Conservation (phyloP, 2,329 filamentous ascomycete species). For the Paraphoma sp. region DNA sequence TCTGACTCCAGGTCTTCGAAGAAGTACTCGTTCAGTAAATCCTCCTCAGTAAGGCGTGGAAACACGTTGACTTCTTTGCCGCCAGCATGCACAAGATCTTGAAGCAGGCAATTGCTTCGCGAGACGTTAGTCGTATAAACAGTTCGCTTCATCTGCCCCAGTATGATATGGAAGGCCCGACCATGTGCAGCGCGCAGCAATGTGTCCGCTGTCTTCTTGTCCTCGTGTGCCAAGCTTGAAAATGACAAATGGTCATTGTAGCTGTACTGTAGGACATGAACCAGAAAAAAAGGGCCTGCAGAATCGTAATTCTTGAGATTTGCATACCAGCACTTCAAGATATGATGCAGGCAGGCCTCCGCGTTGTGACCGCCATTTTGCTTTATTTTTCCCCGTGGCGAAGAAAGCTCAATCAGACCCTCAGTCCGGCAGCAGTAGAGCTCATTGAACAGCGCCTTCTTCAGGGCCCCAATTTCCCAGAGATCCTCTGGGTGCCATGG, state of each 20-base stretch:
- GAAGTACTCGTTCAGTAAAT: constrained; percentile 1
- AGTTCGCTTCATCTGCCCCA: background rate
- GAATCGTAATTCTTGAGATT: constrained; percentile 1
- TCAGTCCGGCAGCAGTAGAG: background rate
- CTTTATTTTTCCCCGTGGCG: background rate
- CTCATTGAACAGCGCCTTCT: constrained; percentile 5
- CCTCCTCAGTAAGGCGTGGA: background rate
- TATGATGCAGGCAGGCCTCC: constrained; percentile 1
- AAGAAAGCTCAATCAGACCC: background rate
- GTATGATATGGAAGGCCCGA: background rate
- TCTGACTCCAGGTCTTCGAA: constrained; percentile 1
- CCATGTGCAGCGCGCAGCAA: background rate
- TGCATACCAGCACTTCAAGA: constrained; percentile 2
- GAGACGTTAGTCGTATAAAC: background rate
- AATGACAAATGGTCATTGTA: background rate
- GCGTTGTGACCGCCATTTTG: background rate
- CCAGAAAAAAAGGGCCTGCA: constrained; percentile 2
- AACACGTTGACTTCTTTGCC: background rate
- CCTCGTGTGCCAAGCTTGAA: background rate
- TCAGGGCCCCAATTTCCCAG: constrained; percentile 2
- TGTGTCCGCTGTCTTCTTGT: background rate
- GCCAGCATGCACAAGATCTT: background rate
- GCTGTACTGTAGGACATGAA: background rate
- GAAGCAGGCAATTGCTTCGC: background rate
- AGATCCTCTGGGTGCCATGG: background rate